Percentiles rank a stretch among this genome's conserved stretches.
These are phyloP conservation scores for Delonix regia DNA, from an alignment of 306 rosid species.

Conservation along the genomic window DNA sequence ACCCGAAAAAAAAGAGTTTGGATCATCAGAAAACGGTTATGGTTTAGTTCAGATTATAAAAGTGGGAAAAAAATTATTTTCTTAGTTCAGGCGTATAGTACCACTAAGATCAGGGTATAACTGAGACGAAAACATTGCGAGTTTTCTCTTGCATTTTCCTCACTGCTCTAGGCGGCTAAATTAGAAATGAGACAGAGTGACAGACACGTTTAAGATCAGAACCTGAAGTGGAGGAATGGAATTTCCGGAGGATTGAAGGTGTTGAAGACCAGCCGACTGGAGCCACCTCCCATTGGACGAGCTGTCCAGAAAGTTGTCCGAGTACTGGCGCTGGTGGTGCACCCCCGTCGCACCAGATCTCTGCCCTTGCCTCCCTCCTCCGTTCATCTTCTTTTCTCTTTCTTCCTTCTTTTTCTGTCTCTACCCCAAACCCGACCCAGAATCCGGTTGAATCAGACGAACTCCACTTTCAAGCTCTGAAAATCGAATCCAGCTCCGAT, in stretches of 20 bases:
- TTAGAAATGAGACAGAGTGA: not conserved
- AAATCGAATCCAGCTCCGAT: conserved; percentile 5
- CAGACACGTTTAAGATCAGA: conserved; percentile 14
- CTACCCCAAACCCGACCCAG: not conserved
- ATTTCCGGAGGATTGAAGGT: conserved; percentile 71
- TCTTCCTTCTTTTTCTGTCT: not conserved
- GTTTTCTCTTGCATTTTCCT: not conserved
- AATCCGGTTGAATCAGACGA: not conserved
- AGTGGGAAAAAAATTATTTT: not conserved
- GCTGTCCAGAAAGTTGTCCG: conserved; percentile 70
- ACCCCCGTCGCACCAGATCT: conserved; percentile 73
- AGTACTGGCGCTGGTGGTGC: conserved; percentile 73
- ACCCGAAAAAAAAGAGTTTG: not conserved
- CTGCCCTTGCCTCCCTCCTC: conserved; percentile 67
- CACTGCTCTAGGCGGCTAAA: not conserved
- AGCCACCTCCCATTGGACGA: conserved; percentile 72
- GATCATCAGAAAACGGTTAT: not conserved
- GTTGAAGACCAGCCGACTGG: conserved; percentile 95
- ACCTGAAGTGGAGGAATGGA: conserved; percentile 77
- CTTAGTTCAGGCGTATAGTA: not conserved
- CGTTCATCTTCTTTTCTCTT: conserved; percentile 59
- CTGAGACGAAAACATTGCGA: not conserved
- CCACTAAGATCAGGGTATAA: not conserved
- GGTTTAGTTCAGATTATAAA: not conserved
- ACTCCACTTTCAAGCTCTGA: not conserved